Conservation (phyloP, 768 basidiomycete genomes). For the Amanita phalloides region DNA sequence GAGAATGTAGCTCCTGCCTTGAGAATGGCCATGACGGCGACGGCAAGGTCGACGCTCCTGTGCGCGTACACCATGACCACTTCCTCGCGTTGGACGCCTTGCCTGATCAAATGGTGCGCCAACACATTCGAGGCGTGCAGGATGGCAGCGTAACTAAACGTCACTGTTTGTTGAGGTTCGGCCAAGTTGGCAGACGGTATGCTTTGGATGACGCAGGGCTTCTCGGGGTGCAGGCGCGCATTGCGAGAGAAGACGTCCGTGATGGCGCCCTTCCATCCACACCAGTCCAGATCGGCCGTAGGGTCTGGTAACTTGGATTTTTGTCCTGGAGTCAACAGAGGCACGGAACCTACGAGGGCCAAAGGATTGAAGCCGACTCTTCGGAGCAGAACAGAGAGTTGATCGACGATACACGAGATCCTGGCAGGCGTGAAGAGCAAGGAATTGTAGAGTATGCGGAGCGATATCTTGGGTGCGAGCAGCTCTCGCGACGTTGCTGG, state of each 20-base stretch:
- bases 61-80: constrained; percentile 98
- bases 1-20: constrained; percentile 96
- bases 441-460: constrained; percentile 90
- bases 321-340: constrained; percentile 68
- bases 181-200: constrained; percentile 31
- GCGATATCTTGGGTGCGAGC: constrained; percentile 62
- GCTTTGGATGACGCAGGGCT: constrained; percentile 84
- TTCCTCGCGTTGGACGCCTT: constrained; percentile 84
- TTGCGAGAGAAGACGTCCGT: constrained; percentile 90
- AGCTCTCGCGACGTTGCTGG: constrained; percentile 59
- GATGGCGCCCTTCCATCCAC: constrained; percentile 94
- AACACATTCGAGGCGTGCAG: constrained; percentile 81
- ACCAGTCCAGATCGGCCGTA: constrained; percentile 87
- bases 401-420: constrained; percentile 72
- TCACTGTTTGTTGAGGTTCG: constrained; percentile 38
- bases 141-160: constrained; percentile 74
- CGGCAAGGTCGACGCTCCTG: constrained; percentile 90
- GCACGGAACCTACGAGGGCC: constrained; percentile 65
- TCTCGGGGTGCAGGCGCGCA: constrained; percentile 67
- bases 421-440: constrained; percentile 77
- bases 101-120: constrained; percentile 79
- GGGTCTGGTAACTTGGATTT: constrained; percentile 69
- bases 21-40: constrained; percentile 93
- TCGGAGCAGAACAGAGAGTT: constrained; percentile 70
- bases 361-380: constrained; percentile 60